Percentiles rank a stretch among this genome's conserved stretches.
These are phyloP conservation scores for Saturnispora zaruensis DNA, from an alignment of 805 yeast species.

Conservation along the genomic window DNA sequence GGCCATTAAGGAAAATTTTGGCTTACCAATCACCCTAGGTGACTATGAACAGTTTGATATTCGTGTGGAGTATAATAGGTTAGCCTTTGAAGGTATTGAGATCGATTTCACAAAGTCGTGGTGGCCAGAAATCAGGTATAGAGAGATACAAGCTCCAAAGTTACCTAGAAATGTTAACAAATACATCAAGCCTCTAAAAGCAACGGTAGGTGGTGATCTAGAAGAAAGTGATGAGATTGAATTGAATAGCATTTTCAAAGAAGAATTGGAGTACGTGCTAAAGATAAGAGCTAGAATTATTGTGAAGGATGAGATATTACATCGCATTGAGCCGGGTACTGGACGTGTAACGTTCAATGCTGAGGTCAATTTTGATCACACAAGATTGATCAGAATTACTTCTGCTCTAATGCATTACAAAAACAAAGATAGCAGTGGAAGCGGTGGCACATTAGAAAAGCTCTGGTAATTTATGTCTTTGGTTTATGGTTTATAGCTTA, in stretches of 20 bases:
- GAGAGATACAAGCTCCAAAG: constrained; percentile 19
- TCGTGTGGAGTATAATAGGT: constrained; percentile 23
- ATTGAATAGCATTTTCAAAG: constrained; percentile 18
- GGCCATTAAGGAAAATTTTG: constrained; percentile 22
- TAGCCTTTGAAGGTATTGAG: constrained; percentile 26
- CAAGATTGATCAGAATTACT: constrained; percentile 26
- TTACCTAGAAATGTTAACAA: constrained; percentile 24
- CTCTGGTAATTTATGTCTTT: constrained; percentile 20
- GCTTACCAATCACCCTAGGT: constrained; percentile 27
- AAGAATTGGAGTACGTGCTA: constrained; percentile 26
- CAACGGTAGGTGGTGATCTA: constrained; percentile 17
- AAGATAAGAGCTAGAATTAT: constrained; percentile 25
- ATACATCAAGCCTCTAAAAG: constrained; percentile 26
- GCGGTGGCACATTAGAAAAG: constrained; percentile 22
- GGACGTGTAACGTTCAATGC: constrained; percentile 29
- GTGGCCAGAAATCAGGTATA: constrained; percentile 21
- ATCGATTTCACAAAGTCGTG: constrained; percentile 25
- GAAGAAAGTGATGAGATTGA: constrained; percentile 18
- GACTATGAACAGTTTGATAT: constrained; percentile 25
- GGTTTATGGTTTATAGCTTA: background rate
- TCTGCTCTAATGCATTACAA: constrained; percentile 21
- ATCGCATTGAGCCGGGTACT: constrained; percentile 19
- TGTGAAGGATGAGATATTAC: constrained; percentile 16
- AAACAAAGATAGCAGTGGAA: constrained; percentile 18
- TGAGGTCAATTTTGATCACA: constrained; percentile 31